phyloP scores from a whole-genome alignment of 192 early-diverging fungal genomes.

The Coemansia sp. region DNA sequence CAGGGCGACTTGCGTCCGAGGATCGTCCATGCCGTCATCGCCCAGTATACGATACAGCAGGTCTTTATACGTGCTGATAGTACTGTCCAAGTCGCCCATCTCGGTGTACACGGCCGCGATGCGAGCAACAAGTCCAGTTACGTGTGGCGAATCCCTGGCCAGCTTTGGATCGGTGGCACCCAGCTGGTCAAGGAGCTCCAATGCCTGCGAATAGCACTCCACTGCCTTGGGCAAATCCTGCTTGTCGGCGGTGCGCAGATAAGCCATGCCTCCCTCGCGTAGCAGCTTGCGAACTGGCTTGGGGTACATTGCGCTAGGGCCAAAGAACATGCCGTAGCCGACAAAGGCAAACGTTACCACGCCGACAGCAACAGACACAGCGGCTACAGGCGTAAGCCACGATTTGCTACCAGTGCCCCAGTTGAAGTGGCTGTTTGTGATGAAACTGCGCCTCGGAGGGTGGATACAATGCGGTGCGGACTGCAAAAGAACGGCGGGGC shows the following conservation, averaged over 20 bases:
- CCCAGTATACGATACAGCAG: conserved; percentile 48
- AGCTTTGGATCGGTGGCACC: conserved; percentile 31
- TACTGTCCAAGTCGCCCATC: conserved; percentile 49
- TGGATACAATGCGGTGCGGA: background rate
- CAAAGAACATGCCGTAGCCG: conserved; percentile 38
- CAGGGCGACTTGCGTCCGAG: conserved; percentile 31
- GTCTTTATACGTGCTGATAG: conserved; percentile 38
- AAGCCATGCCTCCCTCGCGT: conserved; percentile 47
- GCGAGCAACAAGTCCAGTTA: conserved; percentile 50
- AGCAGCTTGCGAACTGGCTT: conserved; percentile 35
- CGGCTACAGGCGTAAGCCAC: conserved; percentile 19
- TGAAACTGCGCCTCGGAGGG: conserved; percentile 7
- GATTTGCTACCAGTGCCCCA: background rate
- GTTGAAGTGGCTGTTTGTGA: background rate
- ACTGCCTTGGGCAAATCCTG: conserved; percentile 52
- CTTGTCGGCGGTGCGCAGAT: conserved; percentile 38
- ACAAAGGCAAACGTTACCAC: conserved; percentile 21
- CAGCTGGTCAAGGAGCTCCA: conserved; percentile 36
- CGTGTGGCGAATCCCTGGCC: conserved; percentile 31
- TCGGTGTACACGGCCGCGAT: conserved; percentile 41
- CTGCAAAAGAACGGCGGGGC: background rate
- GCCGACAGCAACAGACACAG: conserved; percentile 3
- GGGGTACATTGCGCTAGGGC: conserved; percentile 37
- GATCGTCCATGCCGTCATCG: conserved; percentile 35
- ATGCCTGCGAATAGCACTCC: conserved; percentile 35